Evolutionary conservation across 331 rosid species (phyloP).

Genomic region (Ulmus americana): DNA sequence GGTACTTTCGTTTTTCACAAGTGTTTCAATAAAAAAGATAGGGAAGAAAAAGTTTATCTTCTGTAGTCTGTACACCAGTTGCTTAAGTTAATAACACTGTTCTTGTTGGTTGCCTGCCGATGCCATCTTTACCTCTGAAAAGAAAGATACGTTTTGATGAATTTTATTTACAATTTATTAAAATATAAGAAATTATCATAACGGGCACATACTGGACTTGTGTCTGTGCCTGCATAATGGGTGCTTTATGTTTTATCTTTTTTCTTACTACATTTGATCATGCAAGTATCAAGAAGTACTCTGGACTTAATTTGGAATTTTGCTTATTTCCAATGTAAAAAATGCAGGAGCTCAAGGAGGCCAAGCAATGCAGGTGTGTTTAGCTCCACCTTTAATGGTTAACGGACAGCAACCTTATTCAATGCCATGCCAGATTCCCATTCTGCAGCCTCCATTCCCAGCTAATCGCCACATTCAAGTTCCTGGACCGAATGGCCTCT

Average conservation of each 20-base stretch:
- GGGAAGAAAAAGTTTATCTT: not conserved
- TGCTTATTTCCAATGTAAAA: constrained; percentile 33
- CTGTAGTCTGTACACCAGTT: no score
- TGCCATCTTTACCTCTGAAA: not conserved
- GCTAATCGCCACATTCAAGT: constrained; percentile 39
- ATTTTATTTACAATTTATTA: not conserved
- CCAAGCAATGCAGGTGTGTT: constrained; percentile 55
- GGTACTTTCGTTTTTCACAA: constrained; percentile 34
- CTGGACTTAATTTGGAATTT: not conserved
- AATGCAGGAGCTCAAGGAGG: constrained; percentile 48
- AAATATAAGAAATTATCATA: no score
- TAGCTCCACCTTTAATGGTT: constrained; percentile 46
- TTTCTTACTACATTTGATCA: not conserved
- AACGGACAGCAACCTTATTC: constrained; percentile 51
- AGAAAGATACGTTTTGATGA: not conserved
- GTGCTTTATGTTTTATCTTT: not conserved
- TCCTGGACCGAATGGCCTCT: constrained; percentile 48
- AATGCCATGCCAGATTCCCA: constrained; percentile 48
- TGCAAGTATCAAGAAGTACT: not conserved
- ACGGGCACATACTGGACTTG: not conserved
- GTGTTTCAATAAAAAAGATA: no score
- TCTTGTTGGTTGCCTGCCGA: not conserved
- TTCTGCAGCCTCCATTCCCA: constrained; percentile 51
- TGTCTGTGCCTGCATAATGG: not conserved
- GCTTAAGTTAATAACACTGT: not conserved